Evolutionary conservation across 495 filamentous ascomycete genomes (phyloP), one percentile per base, ranked within the genome.

Genomic region (Neurospora pannonica): DNA sequence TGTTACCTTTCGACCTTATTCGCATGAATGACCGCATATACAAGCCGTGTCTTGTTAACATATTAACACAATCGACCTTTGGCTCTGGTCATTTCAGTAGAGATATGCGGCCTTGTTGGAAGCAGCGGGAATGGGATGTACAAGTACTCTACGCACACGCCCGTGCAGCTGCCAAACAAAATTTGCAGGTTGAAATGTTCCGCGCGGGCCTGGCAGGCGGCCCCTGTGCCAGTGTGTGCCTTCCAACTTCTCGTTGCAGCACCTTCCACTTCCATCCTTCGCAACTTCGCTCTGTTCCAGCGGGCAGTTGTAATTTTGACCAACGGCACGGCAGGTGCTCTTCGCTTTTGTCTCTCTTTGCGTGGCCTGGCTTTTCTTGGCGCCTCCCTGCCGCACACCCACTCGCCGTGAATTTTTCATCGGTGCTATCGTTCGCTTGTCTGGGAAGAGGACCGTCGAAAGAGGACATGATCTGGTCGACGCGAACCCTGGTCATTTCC

Each of bases 401-500:
- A 67, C 54, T 67, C 24, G 15, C 54, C 28, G 28, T 67, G 54
- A 34, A 4, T 34, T 34, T 34, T 67, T 36, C 54, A 67, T 67
- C 54, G 54, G 28, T 34, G 15, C 15, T 34, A 34, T 67, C 54
- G 54, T 67, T 31, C 54, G 54, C 54, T 54, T 54, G 46, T 15
- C 46, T 62, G 28, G 54, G 54, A 62, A 62, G 54, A 62, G 54
- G 15, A 31, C 28, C 28, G 24, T 67, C 54, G 54, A 34, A 67
- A 67, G 34, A 34, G 54, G 54, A 67, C 54, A 67, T 67, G 54
- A 67, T 67, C 54, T 34, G 38, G 71, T 73, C 70, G 72, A 73
- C 40, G 72, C 72, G 24, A 72, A 71, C 74, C 78, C 77, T 77
- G 72, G 76, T 79, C 78, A 77, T 80, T 78, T 77, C 79, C 78